Base-by-base conservation (phyloP, 352 stramenopile species). In the Globisporangium perplexum region DNA sequence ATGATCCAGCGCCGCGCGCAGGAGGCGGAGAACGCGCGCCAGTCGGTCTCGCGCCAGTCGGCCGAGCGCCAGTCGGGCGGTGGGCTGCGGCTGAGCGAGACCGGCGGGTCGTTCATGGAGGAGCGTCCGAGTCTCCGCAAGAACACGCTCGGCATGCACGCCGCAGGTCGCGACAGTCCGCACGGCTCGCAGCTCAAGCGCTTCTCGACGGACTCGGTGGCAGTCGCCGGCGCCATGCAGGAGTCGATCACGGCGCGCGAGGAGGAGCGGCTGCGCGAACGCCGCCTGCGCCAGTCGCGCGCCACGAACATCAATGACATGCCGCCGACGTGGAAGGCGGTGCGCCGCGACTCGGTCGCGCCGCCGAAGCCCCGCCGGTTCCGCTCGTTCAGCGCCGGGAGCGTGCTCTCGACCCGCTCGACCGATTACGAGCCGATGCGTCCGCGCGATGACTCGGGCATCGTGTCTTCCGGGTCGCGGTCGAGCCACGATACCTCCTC, bases 301-400 rank as follows among this genome's bases (percentile, higher is more conserved):
- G 52, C 83, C 1, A 73, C 67, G 30, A 86, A 62, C 46, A 55
- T 69, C 28, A 62, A 63, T 62, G 59, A 71, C 59, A 39, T 50
- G 44, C 47, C 50, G 43, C 53, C 24, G 58, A 71, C 36, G 18
- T 43, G 47, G 49, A 59, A 58, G 74, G 61, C 44, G 62, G n/a
- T 61, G 54, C 56, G 23, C 18, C 47, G 35, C 41, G 30, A 53
- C 15, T 62, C 55, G 17, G 22, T 53, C 1, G 10, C 62, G 49
- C 8, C 49, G 17, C 24, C 59, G 11, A 50, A 47, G 7, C 47
- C 55, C 28, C 57, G 58, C 15, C 57, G 83, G 0, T 73, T 69
- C 46, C 74, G 80, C 6, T 91, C 80, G 14, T 77, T 67, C n/a
- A 91, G 80, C 49, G 80, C 80, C 12, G 75, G 74, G 4, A 88